Evolutionary conservation across 208 protist genomes (phyloP).

Genomic region (Paratrypanosoma confusum): DNA sequence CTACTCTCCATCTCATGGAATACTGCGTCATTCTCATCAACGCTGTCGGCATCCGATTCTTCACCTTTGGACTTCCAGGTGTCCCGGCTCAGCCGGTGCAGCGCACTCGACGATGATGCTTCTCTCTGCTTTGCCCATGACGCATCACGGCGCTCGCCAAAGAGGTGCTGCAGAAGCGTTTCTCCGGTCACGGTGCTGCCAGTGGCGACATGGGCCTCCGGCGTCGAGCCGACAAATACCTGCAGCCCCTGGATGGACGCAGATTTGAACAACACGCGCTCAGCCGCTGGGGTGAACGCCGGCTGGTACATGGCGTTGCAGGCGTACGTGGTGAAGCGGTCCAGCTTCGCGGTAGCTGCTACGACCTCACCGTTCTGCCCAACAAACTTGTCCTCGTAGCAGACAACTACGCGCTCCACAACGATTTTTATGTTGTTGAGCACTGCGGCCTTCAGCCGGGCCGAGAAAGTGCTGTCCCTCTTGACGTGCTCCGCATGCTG

Average conservation of each 20-base stretch:
- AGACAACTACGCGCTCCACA: slow-evolving; percentile 32
- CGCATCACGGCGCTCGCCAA: too few species aligned
- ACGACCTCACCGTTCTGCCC: slow-evolving; percentile 1
- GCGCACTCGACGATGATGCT: too few species aligned
- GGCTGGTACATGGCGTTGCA: slow-evolving; percentile 45
- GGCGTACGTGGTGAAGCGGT: slow-evolving; percentile 30
- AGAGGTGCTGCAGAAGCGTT: too few species aligned
- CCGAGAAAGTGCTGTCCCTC: slow-evolving; percentile 43
- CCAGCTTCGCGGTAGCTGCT: slow-evolving; percentile 16
- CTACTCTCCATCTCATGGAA: too few species aligned
- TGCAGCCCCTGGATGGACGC: slow-evolving; percentile 31
- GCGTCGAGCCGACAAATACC: slow-evolving; percentile 8
- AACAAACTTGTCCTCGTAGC: slow-evolving; percentile 28
- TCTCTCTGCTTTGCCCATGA: too few species aligned
- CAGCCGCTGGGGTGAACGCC: slow-evolving; percentile 21
- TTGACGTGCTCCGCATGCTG: neutral
- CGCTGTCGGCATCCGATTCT: too few species aligned
- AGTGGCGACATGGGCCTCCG: neutral
- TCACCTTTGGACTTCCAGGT: too few species aligned
- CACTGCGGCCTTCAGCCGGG: slow-evolving; percentile 61
- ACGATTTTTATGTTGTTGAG: slow-evolving; percentile 68
- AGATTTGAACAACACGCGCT: slow-evolving; percentile 39
- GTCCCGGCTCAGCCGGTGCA: too few species aligned
- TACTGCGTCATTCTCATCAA: too few species aligned
- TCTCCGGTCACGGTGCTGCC: neutral